Percentiles rank a stretch among this genome's conserved stretches.
Conservation (phyloP, 2,329 filamentous ascomycete genomes). For the Fusarium pseudograminearum region DNA sequence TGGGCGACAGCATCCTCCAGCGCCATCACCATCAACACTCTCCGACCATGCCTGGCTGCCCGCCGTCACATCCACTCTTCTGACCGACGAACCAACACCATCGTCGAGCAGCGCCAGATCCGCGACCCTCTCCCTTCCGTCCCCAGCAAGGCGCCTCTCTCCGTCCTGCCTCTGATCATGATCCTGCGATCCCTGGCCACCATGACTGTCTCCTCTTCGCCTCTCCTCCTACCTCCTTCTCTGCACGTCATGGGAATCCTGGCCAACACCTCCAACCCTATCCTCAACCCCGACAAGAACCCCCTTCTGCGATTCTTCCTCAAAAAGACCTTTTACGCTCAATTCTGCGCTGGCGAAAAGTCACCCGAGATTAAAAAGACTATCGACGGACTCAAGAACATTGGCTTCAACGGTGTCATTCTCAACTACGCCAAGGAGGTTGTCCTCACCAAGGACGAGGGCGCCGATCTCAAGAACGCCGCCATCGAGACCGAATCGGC, state of each 20-base stretch:
- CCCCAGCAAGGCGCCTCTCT: conserved; percentile 62
- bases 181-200: conserved; percentile 78
- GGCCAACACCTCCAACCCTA: conserved; percentile 73
- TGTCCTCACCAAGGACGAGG: conserved; percentile 71
- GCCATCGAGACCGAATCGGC: conserved; percentile 62
- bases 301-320: conserved; percentile 76
- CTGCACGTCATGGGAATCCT: conserved; percentile 75
- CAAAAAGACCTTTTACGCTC: conserved; percentile 87
- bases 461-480: conserved; percentile 58
- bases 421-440: conserved; percentile 87
- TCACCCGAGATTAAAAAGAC: conserved; percentile 74
- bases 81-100: conserved; percentile 52
- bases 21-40: conserved; percentile 35
- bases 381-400: conserved; percentile 72
- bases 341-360: conserved; percentile 90
- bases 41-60: conserved; percentile 39
- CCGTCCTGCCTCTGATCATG: conserved; percentile 73
- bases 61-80: conserved; percentile 54
- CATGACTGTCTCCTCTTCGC: conserved; percentile 77
- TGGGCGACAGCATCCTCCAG: conserved; percentile 39
- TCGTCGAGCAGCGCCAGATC: conserved; percentile 50
- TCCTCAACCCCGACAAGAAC: conserved; percentile 82
- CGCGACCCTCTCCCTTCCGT: conserved; percentile 48
- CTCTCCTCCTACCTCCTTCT: conserved; percentile 75
- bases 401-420: conserved; percentile 87